Percentiles rank a stretch among this genome's conserved stretches.
phyloP scores from a whole-genome alignment of 495 filamentous ascomycete genomes.

The Lasiosphaeria ovina region DNA sequence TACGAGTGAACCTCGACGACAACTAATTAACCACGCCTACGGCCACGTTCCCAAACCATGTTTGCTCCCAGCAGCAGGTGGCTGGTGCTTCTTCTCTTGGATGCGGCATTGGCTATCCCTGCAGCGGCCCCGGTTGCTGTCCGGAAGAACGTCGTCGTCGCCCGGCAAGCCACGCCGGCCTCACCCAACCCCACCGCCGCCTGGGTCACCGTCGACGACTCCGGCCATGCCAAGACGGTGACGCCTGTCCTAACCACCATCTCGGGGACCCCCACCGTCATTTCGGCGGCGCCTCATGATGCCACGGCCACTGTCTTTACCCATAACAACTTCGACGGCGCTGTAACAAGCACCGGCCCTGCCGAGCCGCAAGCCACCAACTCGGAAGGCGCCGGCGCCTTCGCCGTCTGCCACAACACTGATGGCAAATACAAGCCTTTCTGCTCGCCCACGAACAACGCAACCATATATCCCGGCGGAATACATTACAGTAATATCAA shows the following conservation, averaged over 20 bases:
- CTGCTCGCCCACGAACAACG: constrained; percentile 36
- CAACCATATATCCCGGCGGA: constrained; percentile 30
- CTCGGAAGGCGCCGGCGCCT: constrained; percentile 30
- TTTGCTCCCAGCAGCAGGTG: constrained; percentile 14
- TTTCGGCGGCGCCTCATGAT: constrained; percentile 39
- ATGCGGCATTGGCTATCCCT: constrained; percentile 2
- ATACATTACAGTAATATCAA: constrained; percentile 39
- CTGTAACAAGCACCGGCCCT: constrained; percentile 30
- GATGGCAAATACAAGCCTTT: constrained; percentile 38
- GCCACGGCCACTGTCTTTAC: constrained; percentile 43
- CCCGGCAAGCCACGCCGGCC: neutral
- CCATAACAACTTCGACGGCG: constrained; percentile 28
- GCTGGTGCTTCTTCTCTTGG: constrained; percentile 17
- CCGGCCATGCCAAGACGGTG: constrained; percentile 34
- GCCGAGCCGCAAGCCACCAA: constrained; percentile 29
- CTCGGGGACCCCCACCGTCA: constrained; percentile 36
- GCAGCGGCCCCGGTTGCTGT: constrained; percentile 3
- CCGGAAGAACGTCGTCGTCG: neutral
- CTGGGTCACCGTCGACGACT: constrained; percentile 43
- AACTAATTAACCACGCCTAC: constrained; percentile 6
- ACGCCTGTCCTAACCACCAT: constrained; percentile 41
- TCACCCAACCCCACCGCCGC: constrained; percentile 20
- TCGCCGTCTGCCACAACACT: constrained; percentile 37
- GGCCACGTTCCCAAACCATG: constrained; percentile 7
- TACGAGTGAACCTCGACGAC: neutral